A percentile compares a stretch with the other conserved stretches of the same genome.
Conservation (phyloP, 306 rosid genomes). For the Betula pendula region DNA sequence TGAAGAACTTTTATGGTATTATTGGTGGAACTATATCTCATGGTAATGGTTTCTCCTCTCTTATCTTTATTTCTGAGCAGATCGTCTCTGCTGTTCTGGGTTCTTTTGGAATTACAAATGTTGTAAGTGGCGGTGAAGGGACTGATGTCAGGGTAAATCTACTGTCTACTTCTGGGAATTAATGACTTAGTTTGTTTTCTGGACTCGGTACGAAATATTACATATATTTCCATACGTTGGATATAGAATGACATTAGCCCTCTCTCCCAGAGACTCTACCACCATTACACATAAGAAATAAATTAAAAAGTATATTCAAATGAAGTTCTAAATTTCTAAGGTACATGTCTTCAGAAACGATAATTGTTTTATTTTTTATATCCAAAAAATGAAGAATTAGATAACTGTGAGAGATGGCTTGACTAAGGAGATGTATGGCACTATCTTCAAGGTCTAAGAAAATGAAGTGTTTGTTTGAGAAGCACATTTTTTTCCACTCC, state of each 20-base stretch:
- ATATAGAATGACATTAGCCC: not conserved
- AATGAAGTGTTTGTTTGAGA: too few relatives aligned
- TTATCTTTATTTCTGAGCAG: slow-evolving; percentile 42
- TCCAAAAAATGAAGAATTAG: not conserved
- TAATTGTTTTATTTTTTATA: not conserved
- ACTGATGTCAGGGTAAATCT: slow-evolving; percentile 70
- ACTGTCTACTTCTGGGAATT: slow-evolving; percentile 6
- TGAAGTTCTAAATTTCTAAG: not conserved
- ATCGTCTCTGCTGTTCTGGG: slow-evolving; percentile 84
- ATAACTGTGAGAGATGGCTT: not conserved
- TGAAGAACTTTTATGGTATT: slow-evolving; percentile 21
- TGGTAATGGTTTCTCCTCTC: slow-evolving; percentile 20
- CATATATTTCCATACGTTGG: not conserved
- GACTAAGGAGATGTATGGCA: not conserved
- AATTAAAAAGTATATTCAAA: not conserved
- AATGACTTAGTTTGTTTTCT: not conserved
- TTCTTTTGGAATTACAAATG: slow-evolving; percentile 72
- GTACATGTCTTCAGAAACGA: not conserved
- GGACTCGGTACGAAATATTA: not conserved
- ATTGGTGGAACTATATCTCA: slow-evolving; percentile 11
- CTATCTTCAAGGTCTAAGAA: not conserved
- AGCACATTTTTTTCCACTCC: too few relatives aligned
- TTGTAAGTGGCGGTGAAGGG: slow-evolving; percentile 65
- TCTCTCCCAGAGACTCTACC: not conserved
- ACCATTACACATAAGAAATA: not conserved